Evolutionary conservation across 768 basidiomycete species (phyloP).

Genomic region (Lactarius hengduanensis): DNA sequence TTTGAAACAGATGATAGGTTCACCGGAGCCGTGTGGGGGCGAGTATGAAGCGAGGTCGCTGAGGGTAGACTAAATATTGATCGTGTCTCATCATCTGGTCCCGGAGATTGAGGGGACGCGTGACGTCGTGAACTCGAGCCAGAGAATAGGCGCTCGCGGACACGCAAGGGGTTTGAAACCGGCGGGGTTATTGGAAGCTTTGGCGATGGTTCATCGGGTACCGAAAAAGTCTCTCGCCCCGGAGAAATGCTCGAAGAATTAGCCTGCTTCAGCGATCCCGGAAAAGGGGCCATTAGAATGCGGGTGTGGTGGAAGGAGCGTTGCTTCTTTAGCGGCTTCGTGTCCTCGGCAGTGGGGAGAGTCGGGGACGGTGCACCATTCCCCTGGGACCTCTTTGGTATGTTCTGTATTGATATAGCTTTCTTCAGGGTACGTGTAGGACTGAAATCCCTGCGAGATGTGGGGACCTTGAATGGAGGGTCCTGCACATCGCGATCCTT

Average conservation of each 20-base stretch:
- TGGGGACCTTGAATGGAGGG: not conserved
- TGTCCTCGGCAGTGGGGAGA: constrained; percentile 34
- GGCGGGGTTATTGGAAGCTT: constrained; percentile 21
- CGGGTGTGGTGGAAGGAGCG: constrained; percentile 63
- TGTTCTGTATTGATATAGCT: constrained; percentile 55
- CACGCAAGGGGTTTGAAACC: constrained; percentile 30
- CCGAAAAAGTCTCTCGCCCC: constrained; percentile 12
- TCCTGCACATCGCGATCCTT: constrained; percentile 13
- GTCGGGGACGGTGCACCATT: constrained; percentile 33
- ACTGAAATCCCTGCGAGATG: constrained; percentile 25
- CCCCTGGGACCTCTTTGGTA: constrained; percentile 35
- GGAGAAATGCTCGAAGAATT: constrained; percentile 27
- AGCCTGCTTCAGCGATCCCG: constrained; percentile 33
- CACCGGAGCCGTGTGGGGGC: constrained; percentile 14
- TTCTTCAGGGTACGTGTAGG: constrained; percentile 45
- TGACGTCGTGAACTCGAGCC: constrained; percentile 50
- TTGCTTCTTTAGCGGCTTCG: constrained; percentile 51
- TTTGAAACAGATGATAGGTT: not conserved
- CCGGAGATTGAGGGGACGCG: constrained; percentile 45
- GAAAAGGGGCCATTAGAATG: constrained; percentile 52
- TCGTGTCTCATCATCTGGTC: constrained; percentile 51
- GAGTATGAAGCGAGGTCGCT: not conserved
- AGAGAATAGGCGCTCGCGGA: constrained; percentile 64
- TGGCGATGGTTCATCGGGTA: constrained; percentile 21
- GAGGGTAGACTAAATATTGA: constrained; percentile 50